Base-by-base conservation (phyloP, 2,329 filamentous ascomycete genomes). In the Orbilia quercus region DNA sequence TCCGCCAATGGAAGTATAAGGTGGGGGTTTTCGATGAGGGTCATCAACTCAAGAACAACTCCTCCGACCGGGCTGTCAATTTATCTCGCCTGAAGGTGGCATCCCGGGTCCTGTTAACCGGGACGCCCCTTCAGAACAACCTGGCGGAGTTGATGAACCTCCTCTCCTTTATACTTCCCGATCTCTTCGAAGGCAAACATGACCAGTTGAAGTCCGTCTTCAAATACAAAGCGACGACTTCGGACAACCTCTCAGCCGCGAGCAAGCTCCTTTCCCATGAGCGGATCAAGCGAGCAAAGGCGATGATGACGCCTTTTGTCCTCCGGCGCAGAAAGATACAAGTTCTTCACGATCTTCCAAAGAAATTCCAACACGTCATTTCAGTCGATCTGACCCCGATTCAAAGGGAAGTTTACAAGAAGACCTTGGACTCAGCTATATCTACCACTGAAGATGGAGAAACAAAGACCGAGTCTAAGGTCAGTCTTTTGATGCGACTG, bases 241-340 rank as follows among this genome's bases (percentile, higher is more conserved):
- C 89, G 38, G 90, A 93, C 77, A 86, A 90, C 7, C 87, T 89
- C 66, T 89, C 82, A 20, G 84, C 85, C 12, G 87, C 97, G 79
- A 91, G 91, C 20, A 90, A 92, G 0, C 85, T 98, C 9, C 83
- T 99, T 0, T 96, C 95, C 20, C 89, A 88, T 47, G 91, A 96
- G 79, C 89, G 95, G 44, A 95, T 98, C 66, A 87, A 88, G 66
- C 87, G 93, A 47, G 95, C 95, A 1, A 89, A 93, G 62, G 92
- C 90, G 0, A 99, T 99, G 84, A 87, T 99, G 78, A 92, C 93
- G 22, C 95, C 95, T 0, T 99, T 99, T 79, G 95, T 99, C 60
- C 83, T 99, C 1, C 91, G 96, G 75, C 87, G 95, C 6, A 94
- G 95, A 82, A 99, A 99, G 82, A 88, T 91, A 53, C 92, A 98